Evolutionary conservation across 345 rosid genomes (phyloP).

Genomic region (Raphanus raphanistrum): DNA sequence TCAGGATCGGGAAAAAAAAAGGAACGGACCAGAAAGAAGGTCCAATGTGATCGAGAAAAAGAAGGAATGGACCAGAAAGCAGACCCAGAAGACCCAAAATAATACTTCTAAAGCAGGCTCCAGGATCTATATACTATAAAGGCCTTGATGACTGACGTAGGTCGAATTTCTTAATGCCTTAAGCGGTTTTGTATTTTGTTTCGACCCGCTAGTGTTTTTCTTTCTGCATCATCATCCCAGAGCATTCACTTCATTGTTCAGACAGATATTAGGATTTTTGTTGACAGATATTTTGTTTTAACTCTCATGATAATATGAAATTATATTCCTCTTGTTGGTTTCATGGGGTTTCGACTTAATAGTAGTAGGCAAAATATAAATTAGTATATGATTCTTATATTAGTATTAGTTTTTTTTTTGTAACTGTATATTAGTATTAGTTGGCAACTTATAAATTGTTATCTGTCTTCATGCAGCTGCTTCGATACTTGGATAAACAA

Average conservation of each 20-base stretch:
- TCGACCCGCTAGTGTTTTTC: not conserved
- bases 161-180: not conserved
- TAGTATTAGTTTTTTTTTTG: no score
- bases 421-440: no score
- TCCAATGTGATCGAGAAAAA: not conserved
- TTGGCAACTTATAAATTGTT: no score
- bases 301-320: not conserved
- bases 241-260: not conserved
- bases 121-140: not conserved
- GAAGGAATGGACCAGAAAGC: not conserved
- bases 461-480: no score
- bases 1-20: not conserved
- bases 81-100: not conserved
- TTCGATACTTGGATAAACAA: no score
- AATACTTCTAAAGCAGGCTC: not conserved
- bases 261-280: not conserved
- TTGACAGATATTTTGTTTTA: not conserved
- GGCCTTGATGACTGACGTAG: not conserved
- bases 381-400: no score
- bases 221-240: not conserved
- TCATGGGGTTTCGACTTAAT: not conserved
- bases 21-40: no score
- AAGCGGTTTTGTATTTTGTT: not conserved
- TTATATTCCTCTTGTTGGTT: not conserved
- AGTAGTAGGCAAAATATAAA: not conserved